phyloP scores from a whole-genome alignment of 306 rosid genomes.

The Vigna nakashimae region DNA sequence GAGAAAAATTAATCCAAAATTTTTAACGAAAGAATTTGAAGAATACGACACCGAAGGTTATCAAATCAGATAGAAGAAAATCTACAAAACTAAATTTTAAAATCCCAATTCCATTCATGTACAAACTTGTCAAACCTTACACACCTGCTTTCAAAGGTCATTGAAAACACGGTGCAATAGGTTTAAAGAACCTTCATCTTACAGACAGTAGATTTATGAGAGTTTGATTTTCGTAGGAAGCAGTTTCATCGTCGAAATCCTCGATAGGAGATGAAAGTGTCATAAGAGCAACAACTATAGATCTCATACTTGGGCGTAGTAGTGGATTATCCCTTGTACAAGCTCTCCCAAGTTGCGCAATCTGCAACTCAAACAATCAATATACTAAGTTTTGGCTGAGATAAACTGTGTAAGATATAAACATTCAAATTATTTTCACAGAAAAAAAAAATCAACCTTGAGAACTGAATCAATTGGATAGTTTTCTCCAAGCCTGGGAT shows the following conservation, averaged over 20 bases:
- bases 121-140: constrained; percentile 15
- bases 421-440: background rate
- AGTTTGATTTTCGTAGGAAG: constrained; percentile 68
- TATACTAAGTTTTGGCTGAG: background rate
- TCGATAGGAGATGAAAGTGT: constrained; percentile 73
- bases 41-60: too few species aligned
- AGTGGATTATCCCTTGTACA: constrained; percentile 83
- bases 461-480: constrained; percentile 71
- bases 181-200: constrained; percentile 47
- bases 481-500: constrained; percentile 59
- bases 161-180: constrained; percentile 16
- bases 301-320: constrained; percentile 91
- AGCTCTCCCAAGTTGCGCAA: constrained; percentile 71
- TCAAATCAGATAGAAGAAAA: background rate
- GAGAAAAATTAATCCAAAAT: too few species aligned
- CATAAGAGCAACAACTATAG: constrained; percentile 85
- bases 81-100: background rate
- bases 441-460: constrained; percentile 58
- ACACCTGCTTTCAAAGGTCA: background rate
- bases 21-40: too few species aligned
- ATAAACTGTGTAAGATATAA: background rate
- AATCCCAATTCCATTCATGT: constrained; percentile 23
- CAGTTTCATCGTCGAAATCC: constrained; percentile 70
- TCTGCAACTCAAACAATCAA: constrained; percentile 56
- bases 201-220: constrained; percentile 75